These are phyloP conservation scores for Lactifluus echinatus DNA, from an alignment of 768 basidiomycete genomes.

Conservation along the genomic window DNA sequence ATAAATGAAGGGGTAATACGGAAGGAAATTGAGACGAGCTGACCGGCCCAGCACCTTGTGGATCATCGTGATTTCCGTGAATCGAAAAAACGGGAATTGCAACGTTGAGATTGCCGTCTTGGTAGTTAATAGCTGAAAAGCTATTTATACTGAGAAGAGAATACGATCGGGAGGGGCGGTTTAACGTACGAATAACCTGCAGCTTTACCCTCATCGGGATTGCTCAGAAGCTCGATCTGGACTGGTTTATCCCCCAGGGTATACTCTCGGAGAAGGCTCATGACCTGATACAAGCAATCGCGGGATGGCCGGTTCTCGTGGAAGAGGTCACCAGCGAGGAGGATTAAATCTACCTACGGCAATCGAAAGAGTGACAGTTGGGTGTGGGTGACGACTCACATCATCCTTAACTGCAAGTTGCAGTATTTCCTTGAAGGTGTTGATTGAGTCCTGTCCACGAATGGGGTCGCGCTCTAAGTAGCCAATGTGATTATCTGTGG, in stretches of 20 bases:
- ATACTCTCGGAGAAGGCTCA: conserved; percentile 84
- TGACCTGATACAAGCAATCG: conserved; percentile 81
- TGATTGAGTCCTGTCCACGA: conserved; percentile 89
- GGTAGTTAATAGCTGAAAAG: conserved; percentile 95
- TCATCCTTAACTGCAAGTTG: conserved; percentile 84
- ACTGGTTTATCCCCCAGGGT: conserved; percentile 84
- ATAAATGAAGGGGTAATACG: background rate
- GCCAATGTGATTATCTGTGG: conserved; percentile 95
- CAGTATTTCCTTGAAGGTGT: conserved; percentile 90
- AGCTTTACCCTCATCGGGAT: conserved; percentile 85
- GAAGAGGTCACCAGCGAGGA: conserved; percentile 93
- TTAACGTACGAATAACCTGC: conserved; percentile 68
- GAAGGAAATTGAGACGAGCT: conserved; percentile 25
- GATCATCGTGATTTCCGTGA: conserved; percentile 98
- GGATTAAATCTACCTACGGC: conserved; percentile 83
- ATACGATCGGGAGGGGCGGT: background rate
- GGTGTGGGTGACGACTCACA: conserved; percentile 35
- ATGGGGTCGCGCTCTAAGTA: conserved; percentile 92
- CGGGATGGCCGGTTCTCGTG: conserved; percentile 96
- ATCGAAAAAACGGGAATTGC: conserved; percentile 98
- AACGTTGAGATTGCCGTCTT: conserved; percentile 92
- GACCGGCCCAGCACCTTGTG: conserved; percentile 90
- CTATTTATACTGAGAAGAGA: conserved; percentile 32
- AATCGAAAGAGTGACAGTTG: background rate
- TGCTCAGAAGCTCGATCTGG: conserved; percentile 85